Evolutionary conservation across 1,284 basidiomycete species (phyloP), one percentile per base, ranked within the genome.

Genomic region (Schizophyllum amplum): DNA sequence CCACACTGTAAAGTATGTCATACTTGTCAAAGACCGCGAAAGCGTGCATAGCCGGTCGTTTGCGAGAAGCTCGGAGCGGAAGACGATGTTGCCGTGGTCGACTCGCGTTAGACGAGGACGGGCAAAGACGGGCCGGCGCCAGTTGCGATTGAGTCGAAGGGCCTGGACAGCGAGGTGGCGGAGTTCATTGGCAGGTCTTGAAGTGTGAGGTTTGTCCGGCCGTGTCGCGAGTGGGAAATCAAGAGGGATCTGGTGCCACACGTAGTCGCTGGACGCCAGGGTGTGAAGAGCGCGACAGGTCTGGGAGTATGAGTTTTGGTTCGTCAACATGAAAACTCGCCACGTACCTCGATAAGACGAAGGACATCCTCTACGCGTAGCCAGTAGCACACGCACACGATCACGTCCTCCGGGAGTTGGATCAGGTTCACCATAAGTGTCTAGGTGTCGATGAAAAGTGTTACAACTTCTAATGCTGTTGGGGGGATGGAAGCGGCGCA

Each of bases 241-340:
- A 47, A 74, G 64, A 57, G 73, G 70, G 33, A 72, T 58, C 62
- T 68, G 65, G 67, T 80, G 79, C 79, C 79, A 81, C 24, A 80
- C 68, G 65, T 80, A 78, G 64, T 81, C 78, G 27, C 68, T 68
- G 53, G 69, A 73, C 23, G 71, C 72, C 47, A 78, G 68, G 24
- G 74, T 73, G 67, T 83, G 76, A 57, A 83, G 67, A 58, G 70
- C 74, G 75, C 78, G 79, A 72, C 76, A 77, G 67, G 78, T 79
- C 80, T 83, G 68, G 69, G 71, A 75, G 74, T 67, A 55, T 24
- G 27, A 54, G 23, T 24, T 23, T 27, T 25, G 26, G 51, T 26
- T 21, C 7, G 13, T 50, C 51, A 21, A 53, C n/a, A 53, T 49
- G 47, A 9, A 42, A 42, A 17, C 3, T 13, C 33, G 33, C 7